These are phyloP conservation scores for Lactarius sp. DNA, from an alignment of 768 basidiomycete genomes.

Conservation along the genomic window DNA sequence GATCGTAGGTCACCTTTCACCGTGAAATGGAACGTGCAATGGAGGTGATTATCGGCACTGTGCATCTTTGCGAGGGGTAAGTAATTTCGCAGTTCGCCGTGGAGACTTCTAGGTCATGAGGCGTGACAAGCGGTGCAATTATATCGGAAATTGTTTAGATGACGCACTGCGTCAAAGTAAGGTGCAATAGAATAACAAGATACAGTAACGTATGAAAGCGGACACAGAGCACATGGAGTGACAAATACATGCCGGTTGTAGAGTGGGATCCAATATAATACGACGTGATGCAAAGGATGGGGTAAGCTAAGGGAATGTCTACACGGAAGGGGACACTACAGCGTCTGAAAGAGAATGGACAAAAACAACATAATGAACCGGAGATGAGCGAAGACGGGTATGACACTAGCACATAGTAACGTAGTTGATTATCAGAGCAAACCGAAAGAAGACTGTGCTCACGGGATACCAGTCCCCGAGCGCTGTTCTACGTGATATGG, in stretches of 20 bases:
- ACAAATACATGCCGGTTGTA: slow-evolving; percentile 9
- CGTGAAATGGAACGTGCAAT: slow-evolving; percentile 18
- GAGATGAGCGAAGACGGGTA: slow-evolving; percentile 22
- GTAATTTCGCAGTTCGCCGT: slow-evolving; percentile 17
- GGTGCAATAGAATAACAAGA: slow-evolving; percentile 14
- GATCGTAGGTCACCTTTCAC: slow-evolving; percentile 3
- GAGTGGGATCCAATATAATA: slow-evolving; percentile 14
- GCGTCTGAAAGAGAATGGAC: slow-evolving; percentile 11
- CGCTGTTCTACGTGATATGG: slow-evolving; percentile 12
- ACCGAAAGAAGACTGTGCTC: slow-evolving; percentile 14
- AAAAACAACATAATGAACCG: slow-evolving; percentile 19
- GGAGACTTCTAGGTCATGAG: neutral
- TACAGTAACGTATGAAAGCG: slow-evolving; percentile 18
- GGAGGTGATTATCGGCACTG: neutral
- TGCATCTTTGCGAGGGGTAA: neutral
- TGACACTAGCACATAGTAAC: slow-evolving; percentile 22
- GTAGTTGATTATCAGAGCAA: slow-evolving; percentile 13
- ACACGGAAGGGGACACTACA: slow-evolving; percentile 6
- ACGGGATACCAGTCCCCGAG: slow-evolving; percentile 21
- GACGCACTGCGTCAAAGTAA: slow-evolving; percentile 12
- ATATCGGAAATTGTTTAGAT: slow-evolving; percentile 9
- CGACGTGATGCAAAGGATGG: slow-evolving; percentile 1
- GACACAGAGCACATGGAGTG: slow-evolving; percentile 1
- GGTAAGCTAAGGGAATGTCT: slow-evolving; percentile 4
- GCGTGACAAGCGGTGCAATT: slow-evolving; percentile 6